Evolutionary conservation across 2,329 filamentous ascomycete genomes (phyloP).

Genomic region (Anthostomella pinea): DNA sequence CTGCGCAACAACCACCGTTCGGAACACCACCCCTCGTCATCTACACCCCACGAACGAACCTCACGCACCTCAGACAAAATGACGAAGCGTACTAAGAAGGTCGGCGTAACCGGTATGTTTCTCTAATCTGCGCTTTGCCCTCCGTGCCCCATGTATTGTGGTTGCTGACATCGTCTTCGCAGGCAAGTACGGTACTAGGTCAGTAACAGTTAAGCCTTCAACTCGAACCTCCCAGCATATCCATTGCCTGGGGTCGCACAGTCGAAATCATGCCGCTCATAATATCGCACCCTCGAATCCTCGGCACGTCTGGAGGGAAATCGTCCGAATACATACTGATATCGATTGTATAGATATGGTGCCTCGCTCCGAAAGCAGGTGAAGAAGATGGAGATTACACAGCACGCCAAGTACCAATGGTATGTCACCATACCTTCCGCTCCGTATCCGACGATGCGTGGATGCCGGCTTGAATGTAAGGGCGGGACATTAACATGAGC

Average conservation of each 20-base stretch:
- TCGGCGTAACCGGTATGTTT: slow-evolving; percentile 82
- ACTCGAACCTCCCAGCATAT: too few relatives aligned
- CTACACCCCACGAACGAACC: slow-evolving; percentile 12
- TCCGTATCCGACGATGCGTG: too few relatives aligned
- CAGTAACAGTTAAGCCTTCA: slow-evolving; percentile 40
- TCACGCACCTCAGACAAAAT: slow-evolving; percentile 23
- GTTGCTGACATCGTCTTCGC: neutral
- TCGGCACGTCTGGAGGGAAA: slow-evolving; percentile 20
- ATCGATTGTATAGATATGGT: slow-evolving; percentile 69
- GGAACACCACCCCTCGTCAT: slow-evolving; percentile 9
- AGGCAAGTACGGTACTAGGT: slow-evolving; percentile 90
- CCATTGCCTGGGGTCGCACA: too few relatives aligned
- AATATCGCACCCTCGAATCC: too few relatives aligned
- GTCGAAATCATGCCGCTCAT: too few relatives aligned
- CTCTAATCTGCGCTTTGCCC: too few relatives aligned
- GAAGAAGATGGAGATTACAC: slow-evolving; percentile 99
- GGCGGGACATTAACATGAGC: slow-evolving; percentile 7
- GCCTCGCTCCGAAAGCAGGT: slow-evolving; percentile 98
- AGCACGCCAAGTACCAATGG: slow-evolving; percentile 80
- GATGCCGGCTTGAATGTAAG: neutral
- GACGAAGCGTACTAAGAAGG: slow-evolving; percentile 85
- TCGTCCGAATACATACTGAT: slow-evolving; percentile 12
- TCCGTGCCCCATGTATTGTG: too few relatives aligned
- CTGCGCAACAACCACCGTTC: slow-evolving; percentile 10
- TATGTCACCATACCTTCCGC: too few relatives aligned